A percentile compares a stretch with the other conserved stretches of the same genome.
These are phyloP conservation scores for Pleurotus cornucopiae DNA, from an alignment of 768 basidiomycete species.

Conservation along the genomic window DNA sequence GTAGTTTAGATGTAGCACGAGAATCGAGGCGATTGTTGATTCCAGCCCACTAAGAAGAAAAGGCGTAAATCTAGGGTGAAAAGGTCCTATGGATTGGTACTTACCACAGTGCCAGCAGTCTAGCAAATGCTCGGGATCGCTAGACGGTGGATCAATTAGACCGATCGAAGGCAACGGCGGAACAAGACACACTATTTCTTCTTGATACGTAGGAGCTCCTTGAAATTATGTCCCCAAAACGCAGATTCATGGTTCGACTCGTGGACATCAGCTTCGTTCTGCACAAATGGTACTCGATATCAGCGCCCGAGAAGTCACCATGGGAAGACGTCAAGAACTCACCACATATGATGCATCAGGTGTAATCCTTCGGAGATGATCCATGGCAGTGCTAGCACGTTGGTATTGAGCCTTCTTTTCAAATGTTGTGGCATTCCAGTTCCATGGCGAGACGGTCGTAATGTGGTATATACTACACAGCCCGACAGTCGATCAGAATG, in stretches of 20 bases:
- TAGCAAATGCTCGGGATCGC: conserved; percentile 42
- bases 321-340: conserved; percentile 12
- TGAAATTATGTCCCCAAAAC: conserved; percentile 44
- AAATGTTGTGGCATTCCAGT: conserved; percentile 36
- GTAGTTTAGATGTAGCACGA: conserved; percentile 25
- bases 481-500: too few relatives aligned
- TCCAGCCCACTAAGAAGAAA: conserved; percentile 29
- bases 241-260: conserved; percentile 39
- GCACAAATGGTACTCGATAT: neutral
- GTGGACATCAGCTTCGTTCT: conserved; percentile 49
- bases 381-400: conserved; percentile 31
- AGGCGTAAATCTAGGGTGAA: neutral
- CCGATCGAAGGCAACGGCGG: neutral
- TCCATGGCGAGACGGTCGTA: conserved; percentile 39
- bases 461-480: conserved; percentile 38
- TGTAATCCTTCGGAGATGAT: conserved; percentile 35
- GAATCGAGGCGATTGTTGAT: conserved; percentile 24
- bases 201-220: conserved; percentile 35
- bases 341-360: conserved; percentile 43
- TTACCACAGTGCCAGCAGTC: conserved; percentile 50
- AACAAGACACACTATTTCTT: conserved; percentile 37
- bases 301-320: neutral
- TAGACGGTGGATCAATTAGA: conserved; percentile 14
- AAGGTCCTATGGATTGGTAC: conserved; percentile 9
- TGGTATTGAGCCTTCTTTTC: conserved; percentile 31